A percentile compares a stretch with the other conserved stretches of the same genome.
Evolutionary conservation across 805 yeast genomes (phyloP).

Genomic region (Nakazawaea holstii): DNA sequence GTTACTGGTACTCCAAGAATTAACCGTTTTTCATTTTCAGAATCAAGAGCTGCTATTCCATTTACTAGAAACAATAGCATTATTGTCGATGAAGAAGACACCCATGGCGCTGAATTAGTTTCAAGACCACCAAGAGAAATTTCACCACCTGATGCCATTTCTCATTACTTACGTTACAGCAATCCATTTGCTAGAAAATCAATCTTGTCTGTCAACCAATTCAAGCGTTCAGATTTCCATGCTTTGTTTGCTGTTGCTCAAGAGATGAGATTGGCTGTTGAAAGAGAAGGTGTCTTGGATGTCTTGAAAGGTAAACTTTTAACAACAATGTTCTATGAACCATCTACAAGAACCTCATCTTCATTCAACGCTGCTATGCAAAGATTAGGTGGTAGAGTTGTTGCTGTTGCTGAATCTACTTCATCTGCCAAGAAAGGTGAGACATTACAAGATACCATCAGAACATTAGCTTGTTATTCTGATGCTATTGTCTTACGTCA

Average conservation of each 20-base stretch:
- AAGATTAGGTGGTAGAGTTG: slow-evolving; percentile 96
- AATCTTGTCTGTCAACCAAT: slow-evolving; percentile 82
- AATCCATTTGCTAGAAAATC: slow-evolving; percentile 90
- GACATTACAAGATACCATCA: slow-evolving; percentile 92
- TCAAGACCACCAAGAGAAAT: slow-evolving; percentile 69
- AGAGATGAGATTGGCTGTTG: slow-evolving; percentile 95
- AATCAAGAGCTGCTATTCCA: slow-evolving; percentile 31
- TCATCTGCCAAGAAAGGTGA: slow-evolving; percentile 99
- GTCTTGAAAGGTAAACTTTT: slow-evolving; percentile 84
- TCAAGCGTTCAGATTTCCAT: slow-evolving; percentile 85
- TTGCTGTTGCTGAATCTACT: slow-evolving; percentile 74
- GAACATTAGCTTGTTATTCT: slow-evolving; percentile 91
- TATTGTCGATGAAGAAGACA: slow-evolving; percentile 36
- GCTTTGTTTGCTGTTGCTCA: slow-evolving; percentile 94
- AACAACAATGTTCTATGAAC: slow-evolving; percentile 96
- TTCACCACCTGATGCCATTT: slow-evolving; percentile 74
- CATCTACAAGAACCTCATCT: slow-evolving; percentile 94
- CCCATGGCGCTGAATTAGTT: slow-evolving; percentile 65
- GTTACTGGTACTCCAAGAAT: slow-evolving; percentile 26
- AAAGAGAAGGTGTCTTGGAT: slow-evolving; percentile 92
- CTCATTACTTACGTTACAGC: slow-evolving; percentile 69
- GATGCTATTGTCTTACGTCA: slow-evolving; percentile 98
- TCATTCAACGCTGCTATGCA: slow-evolving; percentile 99
- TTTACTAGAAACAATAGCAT: slow-evolving; percentile 22
- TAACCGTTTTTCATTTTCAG: slow-evolving; percentile 47